Evolutionary conservation across 768 basidiomycete genomes (phyloP).

Genomic region (Kwoniella bestiolae): DNA sequence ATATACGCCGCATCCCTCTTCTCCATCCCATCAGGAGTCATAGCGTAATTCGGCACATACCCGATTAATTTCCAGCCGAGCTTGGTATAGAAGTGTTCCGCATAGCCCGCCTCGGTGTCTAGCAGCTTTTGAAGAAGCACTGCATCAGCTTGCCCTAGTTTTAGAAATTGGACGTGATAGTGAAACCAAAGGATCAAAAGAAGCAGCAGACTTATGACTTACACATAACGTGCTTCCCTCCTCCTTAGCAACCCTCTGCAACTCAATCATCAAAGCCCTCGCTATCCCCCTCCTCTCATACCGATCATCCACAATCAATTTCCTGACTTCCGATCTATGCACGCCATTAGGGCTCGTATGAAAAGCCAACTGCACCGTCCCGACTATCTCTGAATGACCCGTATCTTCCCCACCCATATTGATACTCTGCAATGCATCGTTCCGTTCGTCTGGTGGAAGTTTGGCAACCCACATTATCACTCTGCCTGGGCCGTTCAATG

Average conservation of each 20-base stretch:
- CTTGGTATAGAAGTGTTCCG: conserved; percentile 21
- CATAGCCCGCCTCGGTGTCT: conserved; percentile 33
- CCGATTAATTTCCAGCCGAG: conserved; percentile 23
- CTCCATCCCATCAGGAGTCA: conserved; percentile 25
- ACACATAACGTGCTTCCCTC: conserved; percentile 19
- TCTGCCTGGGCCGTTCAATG: neutral
- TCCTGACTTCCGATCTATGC: conserved; percentile 18
- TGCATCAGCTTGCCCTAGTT: neutral
- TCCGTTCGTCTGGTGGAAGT: neutral
- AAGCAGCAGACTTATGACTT: conserved; percentile 2
- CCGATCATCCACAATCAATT: conserved; percentile 22
- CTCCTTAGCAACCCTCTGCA: conserved; percentile 13
- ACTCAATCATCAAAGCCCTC: neutral
- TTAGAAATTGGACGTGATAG: neutral
- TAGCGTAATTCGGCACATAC: conserved; percentile 24
- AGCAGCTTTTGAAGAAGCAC: conserved; percentile 14
- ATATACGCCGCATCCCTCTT: conserved; percentile 25
- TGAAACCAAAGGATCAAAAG: neutral
- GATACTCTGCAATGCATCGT: neutral
- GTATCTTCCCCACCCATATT: conserved; percentile 8
- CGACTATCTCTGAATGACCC: conserved; percentile 13
- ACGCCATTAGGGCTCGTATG: conserved; percentile 17
- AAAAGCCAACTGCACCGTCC: conserved; percentile 22
- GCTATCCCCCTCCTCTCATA: conserved; percentile 24
- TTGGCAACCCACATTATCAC: conserved; percentile 7